Evolutionary conservation across 2,329 filamentous ascomycete species (phyloP).

Genomic region (Rutstroemia sp.): DNA sequence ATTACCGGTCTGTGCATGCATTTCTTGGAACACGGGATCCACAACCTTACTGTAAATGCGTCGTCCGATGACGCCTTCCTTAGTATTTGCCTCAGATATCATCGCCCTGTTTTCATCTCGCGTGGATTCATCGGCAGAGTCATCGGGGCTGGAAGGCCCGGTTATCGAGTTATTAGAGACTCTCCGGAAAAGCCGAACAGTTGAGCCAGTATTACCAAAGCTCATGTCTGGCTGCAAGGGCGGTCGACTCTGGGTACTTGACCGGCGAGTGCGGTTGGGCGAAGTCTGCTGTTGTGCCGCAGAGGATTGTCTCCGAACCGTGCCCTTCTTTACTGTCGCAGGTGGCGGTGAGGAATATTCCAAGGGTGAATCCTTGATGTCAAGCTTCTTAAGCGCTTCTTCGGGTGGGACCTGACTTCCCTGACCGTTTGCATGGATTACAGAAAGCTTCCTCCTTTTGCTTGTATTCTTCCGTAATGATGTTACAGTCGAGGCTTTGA

Average conservation of each 20-base stretch:
- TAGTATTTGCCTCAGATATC: constrained; percentile 53
- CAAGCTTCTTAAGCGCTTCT: constrained; percentile 52
- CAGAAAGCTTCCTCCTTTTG: constrained; percentile 48
- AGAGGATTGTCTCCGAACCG: constrained; percentile 37
- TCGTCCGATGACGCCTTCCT: constrained; percentile 77
- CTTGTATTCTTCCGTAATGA: constrained; percentile 46
- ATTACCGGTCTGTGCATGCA: constrained; percentile 70
- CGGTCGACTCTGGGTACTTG: constrained; percentile 44
- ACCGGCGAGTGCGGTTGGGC: constrained; percentile 24
- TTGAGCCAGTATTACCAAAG: constrained; percentile 89
- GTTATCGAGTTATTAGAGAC: constrained; percentile 60
- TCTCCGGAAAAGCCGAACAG: constrained; percentile 82
- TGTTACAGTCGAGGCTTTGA: constrained; percentile 56
- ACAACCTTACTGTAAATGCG: constrained; percentile 75
- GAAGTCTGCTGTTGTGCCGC: constrained; percentile 25
- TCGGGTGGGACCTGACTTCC: constrained; percentile 35
- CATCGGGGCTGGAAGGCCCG: constrained; percentile 18
- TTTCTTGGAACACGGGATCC: constrained; percentile 76
- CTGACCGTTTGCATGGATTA: constrained; percentile 40
- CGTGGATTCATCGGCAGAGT: constrained; percentile 18
- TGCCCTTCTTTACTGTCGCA: constrained; percentile 54
- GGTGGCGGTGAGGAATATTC: constrained; percentile 46
- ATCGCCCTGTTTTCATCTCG: constrained; percentile 60
- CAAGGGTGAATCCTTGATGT: constrained; percentile 53
- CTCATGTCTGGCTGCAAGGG: constrained; percentile 85